Percentiles rank a stretch among this genome's conserved stretches.
These are phyloP conservation scores for Quercus gilva DNA, from an alignment of 306 rosid genomes.

Conservation along the genomic window DNA sequence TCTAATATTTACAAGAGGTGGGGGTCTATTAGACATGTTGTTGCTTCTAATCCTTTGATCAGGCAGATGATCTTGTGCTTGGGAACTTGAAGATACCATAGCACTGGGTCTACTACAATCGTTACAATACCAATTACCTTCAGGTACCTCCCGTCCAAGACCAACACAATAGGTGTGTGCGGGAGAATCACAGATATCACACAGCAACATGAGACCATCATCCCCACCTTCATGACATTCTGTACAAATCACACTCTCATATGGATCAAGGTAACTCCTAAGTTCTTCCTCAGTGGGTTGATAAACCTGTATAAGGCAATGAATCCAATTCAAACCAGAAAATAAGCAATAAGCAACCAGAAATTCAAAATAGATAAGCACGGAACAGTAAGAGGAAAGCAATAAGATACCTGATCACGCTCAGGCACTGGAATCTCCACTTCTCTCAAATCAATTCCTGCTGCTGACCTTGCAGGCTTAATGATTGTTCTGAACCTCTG, in stretches of 20 bases:
- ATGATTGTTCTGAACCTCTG: conserved; percentile 85
- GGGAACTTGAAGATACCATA: conserved; percentile 73
- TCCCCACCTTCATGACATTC: conserved; percentile 95
- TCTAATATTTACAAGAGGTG: conserved; percentile 34
- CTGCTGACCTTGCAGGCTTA: conserved; percentile 62
- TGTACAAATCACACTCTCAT: conserved; percentile 78
- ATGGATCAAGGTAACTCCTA: conserved; percentile 92
- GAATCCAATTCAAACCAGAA: conserved; percentile 12
- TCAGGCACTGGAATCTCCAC: conserved; percentile 69
- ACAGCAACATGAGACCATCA: conserved; percentile 85
- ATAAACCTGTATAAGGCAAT: conserved; percentile 67
- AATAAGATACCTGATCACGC: conserved; percentile 88
- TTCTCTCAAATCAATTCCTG: conserved; percentile 70
- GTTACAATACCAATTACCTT: conserved; percentile 90
- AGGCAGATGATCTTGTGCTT: conserved; percentile 47
- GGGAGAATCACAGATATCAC: conserved; percentile 95
- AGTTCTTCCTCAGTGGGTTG: conserved; percentile 99
- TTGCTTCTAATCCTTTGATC: conserved; percentile 52
- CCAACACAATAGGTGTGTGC: conserved; percentile 97
- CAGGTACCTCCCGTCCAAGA: conserved; percentile 88
- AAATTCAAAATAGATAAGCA: conserved; percentile 15
- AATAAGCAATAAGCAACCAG: conserved; percentile 5
- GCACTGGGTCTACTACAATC: conserved; percentile 78
- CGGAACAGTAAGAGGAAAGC: conserved; percentile 11
- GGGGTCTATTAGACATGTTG: conserved; percentile 45